Percentiles rank a stretch among this genome's conserved stretches.
Evolutionary conservation across 441 rosid species (phyloP).

Genomic region (Metrosideros polymorpha): DNA sequence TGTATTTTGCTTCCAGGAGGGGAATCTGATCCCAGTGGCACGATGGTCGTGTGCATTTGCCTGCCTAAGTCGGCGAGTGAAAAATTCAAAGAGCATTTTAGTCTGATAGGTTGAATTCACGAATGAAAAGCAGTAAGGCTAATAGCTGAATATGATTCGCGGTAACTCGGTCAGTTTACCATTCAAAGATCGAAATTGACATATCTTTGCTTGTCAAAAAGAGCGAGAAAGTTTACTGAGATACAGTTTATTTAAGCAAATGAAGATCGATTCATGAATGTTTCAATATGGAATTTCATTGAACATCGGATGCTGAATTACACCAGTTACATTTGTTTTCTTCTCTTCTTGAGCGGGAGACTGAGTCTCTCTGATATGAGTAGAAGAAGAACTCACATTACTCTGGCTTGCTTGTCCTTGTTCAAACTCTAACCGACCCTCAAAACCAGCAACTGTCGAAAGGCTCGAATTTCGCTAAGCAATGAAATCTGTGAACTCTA

Average conservation of each 20-base stretch:
- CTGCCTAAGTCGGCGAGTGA: conserved; percentile 49
- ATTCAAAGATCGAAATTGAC: not conserved
- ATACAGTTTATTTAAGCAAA: not conserved
- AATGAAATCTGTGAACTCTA: not conserved
- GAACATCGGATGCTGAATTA: not conserved
- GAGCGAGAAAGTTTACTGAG: not conserved
- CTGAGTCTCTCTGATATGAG: not conserved
- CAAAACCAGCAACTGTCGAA: not conserved
- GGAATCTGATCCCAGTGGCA: conserved; percentile 35
- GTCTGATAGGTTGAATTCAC: conserved; percentile 12
- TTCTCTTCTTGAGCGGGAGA: not conserved
- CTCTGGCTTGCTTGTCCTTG: not conserved
- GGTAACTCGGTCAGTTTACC: not conserved
- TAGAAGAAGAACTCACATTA: not conserved
- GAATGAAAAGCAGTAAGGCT: not conserved
- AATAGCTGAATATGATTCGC: not conserved
- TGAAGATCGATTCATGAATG: not conserved
- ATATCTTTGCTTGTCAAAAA: not conserved
- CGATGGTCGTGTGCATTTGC: conserved; percentile 63
- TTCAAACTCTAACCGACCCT: not conserved
- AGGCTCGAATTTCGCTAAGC: not conserved
- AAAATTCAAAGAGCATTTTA: conserved; percentile 37
- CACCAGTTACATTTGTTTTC: not conserved
- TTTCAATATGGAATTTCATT: not conserved
- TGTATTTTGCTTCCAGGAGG: conserved; percentile 75